Percentiles rank a stretch among this genome's conserved stretches.
phyloP scores from a whole-genome alignment of 1,284 basidiomycete species.

The Mycena sp. region DNA sequence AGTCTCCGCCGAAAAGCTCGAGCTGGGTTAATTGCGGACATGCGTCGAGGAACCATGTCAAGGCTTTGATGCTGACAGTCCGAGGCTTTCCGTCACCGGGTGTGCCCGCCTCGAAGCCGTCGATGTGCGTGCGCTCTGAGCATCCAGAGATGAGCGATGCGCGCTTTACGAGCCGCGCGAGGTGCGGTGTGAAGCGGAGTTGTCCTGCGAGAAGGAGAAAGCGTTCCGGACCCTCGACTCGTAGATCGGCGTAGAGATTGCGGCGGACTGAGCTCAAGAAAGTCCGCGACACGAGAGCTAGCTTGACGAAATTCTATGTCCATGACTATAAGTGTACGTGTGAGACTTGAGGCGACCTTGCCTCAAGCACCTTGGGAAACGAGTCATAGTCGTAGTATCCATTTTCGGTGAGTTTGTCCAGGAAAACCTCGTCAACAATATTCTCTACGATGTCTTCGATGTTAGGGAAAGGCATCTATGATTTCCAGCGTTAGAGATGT shows the following conservation, averaged over 20 bases:
- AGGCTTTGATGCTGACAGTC: slow-evolving; percentile 5
- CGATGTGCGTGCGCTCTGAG: neutral
- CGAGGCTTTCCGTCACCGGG: neutral
- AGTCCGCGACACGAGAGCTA: slow-evolving; percentile 16
- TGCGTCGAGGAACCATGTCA: slow-evolving; percentile 21
- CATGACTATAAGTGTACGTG: neutral
- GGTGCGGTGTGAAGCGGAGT: slow-evolving; percentile 15
- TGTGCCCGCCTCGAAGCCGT: neutral
- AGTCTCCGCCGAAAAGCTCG: slow-evolving; percentile 6
- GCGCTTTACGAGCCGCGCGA: slow-evolving; percentile 17
- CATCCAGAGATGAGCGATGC: slow-evolving; percentile 6
- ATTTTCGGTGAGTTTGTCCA: neutral
- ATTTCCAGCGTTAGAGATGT: no score
- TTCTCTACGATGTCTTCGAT: slow-evolving; percentile 16
- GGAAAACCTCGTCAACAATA: slow-evolving; percentile 13
- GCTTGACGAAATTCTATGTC: neutral
- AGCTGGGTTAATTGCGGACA: slow-evolving; percentile 16
- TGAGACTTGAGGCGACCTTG: no score
- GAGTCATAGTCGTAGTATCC: slow-evolving; percentile 2
- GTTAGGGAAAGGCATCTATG: slow-evolving; percentile 1
- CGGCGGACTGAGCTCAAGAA: slow-evolving; percentile 20
- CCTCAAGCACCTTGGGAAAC: slow-evolving; percentile 8
- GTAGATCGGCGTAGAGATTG: slow-evolving; percentile 14
- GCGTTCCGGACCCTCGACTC: slow-evolving; percentile 12
- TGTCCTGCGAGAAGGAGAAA: slow-evolving; percentile 19